phyloP scores from a whole-genome alignment of 345 rosid genomes.

The Lepidium didymum region DNA sequence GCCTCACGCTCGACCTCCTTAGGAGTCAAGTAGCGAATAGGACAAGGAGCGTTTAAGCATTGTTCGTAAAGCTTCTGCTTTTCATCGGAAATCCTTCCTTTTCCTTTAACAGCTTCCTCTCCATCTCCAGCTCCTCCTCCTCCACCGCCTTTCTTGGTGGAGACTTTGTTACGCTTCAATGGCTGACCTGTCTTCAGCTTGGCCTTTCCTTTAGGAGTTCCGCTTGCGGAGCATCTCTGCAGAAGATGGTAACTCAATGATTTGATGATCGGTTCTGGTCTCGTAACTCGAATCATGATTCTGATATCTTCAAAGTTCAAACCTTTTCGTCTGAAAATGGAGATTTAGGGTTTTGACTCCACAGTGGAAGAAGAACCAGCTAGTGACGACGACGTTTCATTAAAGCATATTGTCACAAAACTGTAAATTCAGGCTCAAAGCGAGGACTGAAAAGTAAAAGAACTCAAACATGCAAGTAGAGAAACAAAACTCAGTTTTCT shows the following conservation, averaged over 20 bases:
- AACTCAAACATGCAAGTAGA: background rate
- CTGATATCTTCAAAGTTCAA: background rate
- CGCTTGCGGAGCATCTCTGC: conserved; percentile 59
- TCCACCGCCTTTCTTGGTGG: conserved; percentile 43
- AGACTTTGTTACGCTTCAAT: conserved; percentile 50
- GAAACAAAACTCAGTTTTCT: background rate
- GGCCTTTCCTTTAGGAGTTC: conserved; percentile 74
- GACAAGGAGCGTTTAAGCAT: conserved; percentile 82
- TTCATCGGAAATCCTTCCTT: conserved; percentile 38
- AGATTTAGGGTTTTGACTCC: conserved; percentile 23
- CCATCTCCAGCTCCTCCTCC: background rate
- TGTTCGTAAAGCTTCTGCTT: conserved; percentile 51
- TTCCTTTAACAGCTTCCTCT: conserved; percentile 26
- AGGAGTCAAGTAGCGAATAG: conserved; percentile 61
- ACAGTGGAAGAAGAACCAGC: background rate
- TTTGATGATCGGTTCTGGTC: conserved; percentile 31
- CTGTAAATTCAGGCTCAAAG: background rate
- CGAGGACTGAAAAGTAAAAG: background rate
- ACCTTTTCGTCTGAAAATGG: background rate
- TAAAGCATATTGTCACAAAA: background rate
- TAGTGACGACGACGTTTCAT: background rate
- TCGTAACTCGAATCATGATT: conserved; percentile 39
- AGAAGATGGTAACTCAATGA: conserved; percentile 33
- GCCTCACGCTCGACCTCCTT: conserved; percentile 61
- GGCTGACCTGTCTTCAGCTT: conserved; percentile 49